Percentiles rank a stretch among this genome's conserved stretches.
Evolutionary conservation across 2,329 filamentous ascomycete species (phyloP).

Genomic region (Phaeoacremonium minimum): DNA sequence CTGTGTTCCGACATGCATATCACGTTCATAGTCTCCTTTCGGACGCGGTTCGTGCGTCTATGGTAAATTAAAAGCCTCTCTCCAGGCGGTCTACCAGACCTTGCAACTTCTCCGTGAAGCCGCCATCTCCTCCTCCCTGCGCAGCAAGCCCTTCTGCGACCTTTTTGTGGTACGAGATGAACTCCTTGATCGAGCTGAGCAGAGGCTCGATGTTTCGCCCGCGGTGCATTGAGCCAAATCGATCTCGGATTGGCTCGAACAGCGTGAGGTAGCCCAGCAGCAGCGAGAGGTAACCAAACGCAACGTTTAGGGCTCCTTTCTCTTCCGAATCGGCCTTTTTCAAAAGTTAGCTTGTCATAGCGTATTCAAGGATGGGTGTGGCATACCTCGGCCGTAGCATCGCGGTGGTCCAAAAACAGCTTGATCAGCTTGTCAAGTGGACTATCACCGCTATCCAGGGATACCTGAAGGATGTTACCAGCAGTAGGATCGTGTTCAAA

Average conservation of each 20-base stretch:
- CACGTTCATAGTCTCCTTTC: not conserved
- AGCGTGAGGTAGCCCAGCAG: slow-evolving; percentile 78
- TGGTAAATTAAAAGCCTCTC: too few relatives aligned
- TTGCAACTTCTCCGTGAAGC: slow-evolving; percentile 32
- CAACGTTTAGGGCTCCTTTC: slow-evolving; percentile 75
- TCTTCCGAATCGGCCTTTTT: slow-evolving; percentile 63
- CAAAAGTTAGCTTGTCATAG: slow-evolving; percentile 14
- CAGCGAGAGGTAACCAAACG: slow-evolving; percentile 81
- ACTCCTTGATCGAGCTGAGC: slow-evolving; percentile 49
- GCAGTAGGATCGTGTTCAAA: slow-evolving; percentile 70
- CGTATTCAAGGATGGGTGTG: not conserved
- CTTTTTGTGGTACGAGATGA: slow-evolving; percentile 45
- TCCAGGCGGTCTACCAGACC: slow-evolving; percentile 33
- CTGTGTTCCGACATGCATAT: too few relatives aligned
- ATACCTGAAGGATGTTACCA: slow-evolving; percentile 41
- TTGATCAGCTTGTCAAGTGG: slow-evolving; percentile 56
- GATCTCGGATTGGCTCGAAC: slow-evolving; percentile 35
- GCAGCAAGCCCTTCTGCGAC: slow-evolving; percentile 37
- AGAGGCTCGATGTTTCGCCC: slow-evolving; percentile 39
- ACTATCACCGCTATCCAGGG: slow-evolving; percentile 26
- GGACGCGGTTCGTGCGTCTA: not conserved
- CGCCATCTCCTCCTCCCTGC: slow-evolving; percentile 23
- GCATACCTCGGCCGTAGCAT: slow-evolving; percentile 64
- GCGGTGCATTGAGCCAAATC: slow-evolving; percentile 35
- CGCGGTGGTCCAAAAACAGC: slow-evolving; percentile 65